Conservation (phyloP, 78 protist genomes). For the Cyanophora paradoxa region DNA sequence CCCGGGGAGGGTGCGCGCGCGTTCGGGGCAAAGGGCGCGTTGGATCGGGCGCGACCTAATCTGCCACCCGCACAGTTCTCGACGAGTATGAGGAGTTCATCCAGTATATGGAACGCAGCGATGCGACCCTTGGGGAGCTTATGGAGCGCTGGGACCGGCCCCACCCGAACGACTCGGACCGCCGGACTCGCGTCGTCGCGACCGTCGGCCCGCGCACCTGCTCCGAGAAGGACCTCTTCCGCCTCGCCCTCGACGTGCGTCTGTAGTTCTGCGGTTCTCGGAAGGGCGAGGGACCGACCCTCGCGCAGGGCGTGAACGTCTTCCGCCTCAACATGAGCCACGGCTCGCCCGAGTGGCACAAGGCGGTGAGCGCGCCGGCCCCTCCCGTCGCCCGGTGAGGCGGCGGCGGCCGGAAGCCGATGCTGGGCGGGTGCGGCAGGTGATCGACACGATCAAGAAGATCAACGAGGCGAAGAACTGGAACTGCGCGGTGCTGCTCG, state of each 20-base stretch:
- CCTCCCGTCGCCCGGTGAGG: too few relatives aligned
- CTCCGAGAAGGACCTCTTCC: background rate
- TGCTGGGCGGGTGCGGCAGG: background rate
- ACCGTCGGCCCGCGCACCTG: conserved; percentile 26
- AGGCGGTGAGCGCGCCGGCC: too few relatives aligned
- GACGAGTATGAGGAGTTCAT: too few relatives aligned
- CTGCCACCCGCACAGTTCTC: too few relatives aligned
- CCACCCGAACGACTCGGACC: too few relatives aligned
- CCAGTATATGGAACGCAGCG: too few relatives aligned
- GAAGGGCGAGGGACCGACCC: background rate
- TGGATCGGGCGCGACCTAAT: too few relatives aligned
- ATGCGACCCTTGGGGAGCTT: too few relatives aligned
- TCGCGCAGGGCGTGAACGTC: conserved; percentile 16
- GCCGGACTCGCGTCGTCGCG: too few relatives aligned
- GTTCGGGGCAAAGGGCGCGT: too few relatives aligned
- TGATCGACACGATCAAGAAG: background rate
- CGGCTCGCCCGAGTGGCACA: conserved; percentile 2
- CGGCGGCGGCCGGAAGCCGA: background rate
- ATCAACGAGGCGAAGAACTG: background rate
- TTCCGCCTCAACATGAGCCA: conserved; percentile 39
- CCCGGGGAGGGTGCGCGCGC: too few relatives aligned
- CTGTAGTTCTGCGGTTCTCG: background rate
- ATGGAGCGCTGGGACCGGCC: too few relatives aligned
- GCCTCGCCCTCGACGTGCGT: background rate
- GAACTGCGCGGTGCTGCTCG: background rate